Base-by-base conservation (phyloP, 257 asterid genomes). In the Leonotis leonurus region DNA sequence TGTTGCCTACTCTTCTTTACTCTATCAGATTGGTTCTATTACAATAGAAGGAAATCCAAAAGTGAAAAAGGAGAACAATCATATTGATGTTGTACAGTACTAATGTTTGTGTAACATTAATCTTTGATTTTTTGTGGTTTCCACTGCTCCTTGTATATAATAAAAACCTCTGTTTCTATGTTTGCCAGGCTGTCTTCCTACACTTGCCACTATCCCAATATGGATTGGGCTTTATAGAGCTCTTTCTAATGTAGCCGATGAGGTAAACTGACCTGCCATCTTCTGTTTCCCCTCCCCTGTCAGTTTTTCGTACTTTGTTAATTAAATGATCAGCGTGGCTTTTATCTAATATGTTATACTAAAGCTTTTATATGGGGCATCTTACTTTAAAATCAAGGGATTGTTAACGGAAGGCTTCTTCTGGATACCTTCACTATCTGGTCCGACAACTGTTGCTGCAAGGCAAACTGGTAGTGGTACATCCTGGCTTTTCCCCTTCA, bases 181-280 rank as follows among this genome's bases (percentile, higher is more conserved):
- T 55, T 63, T 40, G 58, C 37, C 78, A 93, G 99, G 99, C 67
- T 93, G 99, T 72, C 90, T 93, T 30, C 99, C 99, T 40, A 93
- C 99, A 26, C 99, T 93, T 53, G 96, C 96, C 69, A 93, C 99
- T 24, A 93, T 93, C 56, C 99, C 99, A 1, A 85, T 93, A 75
- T 93, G 99, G 99, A 93, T 93, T 58, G 99, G 99, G 39, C 97
- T 93, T 52, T 93, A 93, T 65, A 81, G 99, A 77, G 99, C 99
- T 54, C 97, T 93, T 72, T 89, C 97, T 58, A 93, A 93, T 64
- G 99, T 82, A 67, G 99, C 99, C 17, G 75, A 93, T 76, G 99
- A 93, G 99, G 99, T 92, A 77, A 63, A 68, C 5, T 53, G 10
- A 27, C 14, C 36, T 22, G 18, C 60, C 61, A 17, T 24, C 61